phyloP scores from a whole-genome alignment of 805 yeast species.

The Wickerhamomyces pijperi region DNA sequence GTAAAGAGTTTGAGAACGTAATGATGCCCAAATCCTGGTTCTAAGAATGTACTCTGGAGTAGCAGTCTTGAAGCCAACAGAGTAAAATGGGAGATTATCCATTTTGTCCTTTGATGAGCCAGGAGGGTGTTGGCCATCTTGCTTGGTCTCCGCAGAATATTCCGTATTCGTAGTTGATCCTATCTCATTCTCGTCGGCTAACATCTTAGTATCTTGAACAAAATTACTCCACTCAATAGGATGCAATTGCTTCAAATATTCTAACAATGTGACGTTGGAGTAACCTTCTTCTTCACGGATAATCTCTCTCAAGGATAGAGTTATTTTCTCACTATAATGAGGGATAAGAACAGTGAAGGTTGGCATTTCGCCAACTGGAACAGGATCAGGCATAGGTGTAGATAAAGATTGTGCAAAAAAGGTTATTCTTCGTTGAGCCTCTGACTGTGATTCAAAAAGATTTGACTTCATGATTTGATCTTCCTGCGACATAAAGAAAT shows the following conservation, averaged over 20 bases:
- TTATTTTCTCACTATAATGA: slow-evolving; percentile 76
- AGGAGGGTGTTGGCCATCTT: slow-evolving; percentile 2
- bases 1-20: slow-evolving; percentile 63
- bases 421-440: slow-evolving; percentile 74
- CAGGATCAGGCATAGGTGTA: slow-evolving; percentile 72
- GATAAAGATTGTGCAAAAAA: slow-evolving; percentile 86
- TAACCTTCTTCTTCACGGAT: slow-evolving; percentile 59
- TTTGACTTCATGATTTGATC: slow-evolving; percentile 55
- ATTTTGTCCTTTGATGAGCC: slow-evolving; percentile 18
- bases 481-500: slow-evolving; percentile 73
- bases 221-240: slow-evolving; percentile 62
- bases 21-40: slow-evolving; percentile 70
- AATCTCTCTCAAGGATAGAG: slow-evolving; percentile 65
- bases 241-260: slow-evolving; percentile 55
- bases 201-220: slow-evolving; percentile 51
- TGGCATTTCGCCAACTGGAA: slow-evolving; percentile 61
- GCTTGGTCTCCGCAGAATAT: slow-evolving; percentile 5
- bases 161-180: slow-evolving; percentile 9
- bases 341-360: slow-evolving; percentile 78
- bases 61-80: slow-evolving; percentile 54
- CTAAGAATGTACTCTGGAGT: slow-evolving; percentile 47
- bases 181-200: slow-evolving; percentile 36
- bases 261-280: slow-evolving; percentile 52
- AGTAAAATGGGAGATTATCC: slow-evolving; percentile 45
- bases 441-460: slow-evolving; percentile 51